Base-by-base conservation (phyloP, 352 stramenopile genomes). In the Phytophthora hybrid region DNA sequence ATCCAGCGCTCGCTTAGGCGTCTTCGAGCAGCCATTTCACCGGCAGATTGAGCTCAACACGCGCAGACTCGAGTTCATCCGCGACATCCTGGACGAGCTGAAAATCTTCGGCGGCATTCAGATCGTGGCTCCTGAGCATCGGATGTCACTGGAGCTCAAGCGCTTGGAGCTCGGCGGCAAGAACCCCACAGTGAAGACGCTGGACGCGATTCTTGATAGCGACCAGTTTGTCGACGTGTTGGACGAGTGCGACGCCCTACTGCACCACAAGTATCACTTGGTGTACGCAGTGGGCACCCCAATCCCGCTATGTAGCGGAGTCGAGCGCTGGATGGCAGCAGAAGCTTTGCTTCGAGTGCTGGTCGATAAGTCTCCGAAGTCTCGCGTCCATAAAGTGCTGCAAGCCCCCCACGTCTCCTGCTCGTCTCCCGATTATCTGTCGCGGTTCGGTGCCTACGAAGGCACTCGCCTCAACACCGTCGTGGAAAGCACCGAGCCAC, bases 71-170 rank as follows among this genome's bases (percentile, higher is more conserved):
- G 32, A 58, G 6, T 56, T 81, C 4, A 79, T 95, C 1, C 65
- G 57, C 1, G 73, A 93, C 39, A 51, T 21, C 0, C 29, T 94
- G 0, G 49, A 78, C 0, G 77, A 91, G 14, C 71, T 82, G 9
- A 84, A 82, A 59, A 13, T 53, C 2, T 66, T 67, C 47, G 79
- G 85, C 0, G 87, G 79, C 2, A 78, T 91, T 41, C 46, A 97
- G 26, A 77, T 97, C 16, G 74, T 98, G 41, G 79, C 94, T 14
- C 91, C 92, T 6, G 92, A 97, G 71, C 87, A 97, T 66, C 83
- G 92, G 10, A 84, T 97, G 53, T 98, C 93, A 21, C 77, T 98
- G 1, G 85, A 97, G 60, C 79, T 98, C 0, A 97, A 98, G 69
- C 71, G 90, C 2, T 51, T 79, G 29, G 61, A 78, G 1, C 8